A percentile compares a stretch with the other conserved stretches of the same genome.
Conservation (phyloP, 1,284 basidiomycete species). For the Ganoderma sinense region DNA sequence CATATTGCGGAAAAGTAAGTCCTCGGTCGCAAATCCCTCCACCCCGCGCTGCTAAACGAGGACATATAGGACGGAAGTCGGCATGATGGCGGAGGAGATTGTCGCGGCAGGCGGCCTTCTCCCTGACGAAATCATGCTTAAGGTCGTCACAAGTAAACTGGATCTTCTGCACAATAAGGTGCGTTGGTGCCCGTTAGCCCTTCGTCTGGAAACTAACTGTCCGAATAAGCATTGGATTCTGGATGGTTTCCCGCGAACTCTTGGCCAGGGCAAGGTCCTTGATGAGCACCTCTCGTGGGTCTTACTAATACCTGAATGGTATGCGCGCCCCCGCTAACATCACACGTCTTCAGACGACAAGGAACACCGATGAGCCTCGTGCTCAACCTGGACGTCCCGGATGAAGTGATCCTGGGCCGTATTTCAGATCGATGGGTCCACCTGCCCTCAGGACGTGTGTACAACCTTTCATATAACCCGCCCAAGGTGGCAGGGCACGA, state of each 20-base stretch:
- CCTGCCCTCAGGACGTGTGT: constrained; percentile 91
- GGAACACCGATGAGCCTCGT: constrained; percentile 81
- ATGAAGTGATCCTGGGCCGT: constrained; percentile 87
- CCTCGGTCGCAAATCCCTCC: background rate
- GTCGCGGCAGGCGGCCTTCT: constrained; percentile 80
- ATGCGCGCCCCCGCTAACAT: background rate
- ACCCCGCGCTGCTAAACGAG: background rate
- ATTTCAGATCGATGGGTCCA: constrained; percentile 97
- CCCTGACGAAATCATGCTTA: constrained; percentile 81
- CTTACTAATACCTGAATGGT: background rate
- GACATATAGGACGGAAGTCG: constrained; percentile 66
- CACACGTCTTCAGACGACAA: constrained; percentile 51
- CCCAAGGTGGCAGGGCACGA: constrained; percentile 89
- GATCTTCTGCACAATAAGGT: constrained; percentile 74
- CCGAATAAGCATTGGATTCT: constrained; percentile 84
- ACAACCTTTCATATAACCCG: constrained; percentile 92
- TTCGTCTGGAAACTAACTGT: no score
- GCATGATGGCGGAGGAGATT: constrained; percentile 75
- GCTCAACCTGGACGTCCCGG: constrained; percentile 92
- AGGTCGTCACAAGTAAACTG: constrained; percentile 76
- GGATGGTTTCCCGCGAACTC: constrained; percentile 96
- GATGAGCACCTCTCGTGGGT: constrained; percentile 75
- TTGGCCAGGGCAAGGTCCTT: constrained; percentile 88
- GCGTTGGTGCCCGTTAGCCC: background rate
- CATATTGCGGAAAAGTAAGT: constrained; percentile 75